Percentiles rank a stretch among this genome's conserved stretches.
phyloP scores from a whole-genome alignment of 768 basidiomycete genomes.

The Tylopilus sp. region DNA sequence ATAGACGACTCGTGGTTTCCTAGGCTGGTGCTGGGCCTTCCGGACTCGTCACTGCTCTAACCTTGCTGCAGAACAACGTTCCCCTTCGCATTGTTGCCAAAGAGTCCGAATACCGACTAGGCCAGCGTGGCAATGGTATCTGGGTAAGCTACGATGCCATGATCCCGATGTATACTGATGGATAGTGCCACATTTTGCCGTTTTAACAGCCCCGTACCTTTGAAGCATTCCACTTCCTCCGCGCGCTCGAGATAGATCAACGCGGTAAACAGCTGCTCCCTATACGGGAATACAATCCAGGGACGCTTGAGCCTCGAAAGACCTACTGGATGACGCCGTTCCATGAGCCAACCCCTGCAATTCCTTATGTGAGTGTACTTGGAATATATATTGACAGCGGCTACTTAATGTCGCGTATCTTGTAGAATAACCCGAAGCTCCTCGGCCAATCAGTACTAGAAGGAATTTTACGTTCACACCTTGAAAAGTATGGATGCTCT shows the following conservation, averaged over 20 bases:
- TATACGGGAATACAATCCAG: constrained; percentile 34
- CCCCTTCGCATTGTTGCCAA: constrained; percentile 53
- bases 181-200: background rate
- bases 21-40: constrained; percentile 30
- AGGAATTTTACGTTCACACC: constrained; percentile 16
- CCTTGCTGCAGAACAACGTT: constrained; percentile 40
- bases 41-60: constrained; percentile 31
- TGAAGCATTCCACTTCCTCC: constrained; percentile 41
- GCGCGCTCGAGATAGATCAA: constrained; percentile 36
- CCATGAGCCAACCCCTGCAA: constrained; percentile 21
- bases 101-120: constrained; percentile 32
- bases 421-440: constrained; percentile 8
- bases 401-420: background rate
- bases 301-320: constrained; percentile 15
- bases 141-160: constrained; percentile 29
- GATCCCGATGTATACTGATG: background rate
- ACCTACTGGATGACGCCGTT: background rate
- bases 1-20: background rate
- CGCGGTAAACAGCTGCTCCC: constrained; percentile 26
- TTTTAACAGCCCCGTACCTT: constrained; percentile 32
- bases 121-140: constrained; percentile 38
- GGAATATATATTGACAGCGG: background rate
- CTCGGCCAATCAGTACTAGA: constrained; percentile 33
- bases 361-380: constrained; percentile 23
- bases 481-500: constrained; percentile 22